Conservation (phyloP, 768 basidiomycete genomes). For the Clitopilus passeckerianus region DNA sequence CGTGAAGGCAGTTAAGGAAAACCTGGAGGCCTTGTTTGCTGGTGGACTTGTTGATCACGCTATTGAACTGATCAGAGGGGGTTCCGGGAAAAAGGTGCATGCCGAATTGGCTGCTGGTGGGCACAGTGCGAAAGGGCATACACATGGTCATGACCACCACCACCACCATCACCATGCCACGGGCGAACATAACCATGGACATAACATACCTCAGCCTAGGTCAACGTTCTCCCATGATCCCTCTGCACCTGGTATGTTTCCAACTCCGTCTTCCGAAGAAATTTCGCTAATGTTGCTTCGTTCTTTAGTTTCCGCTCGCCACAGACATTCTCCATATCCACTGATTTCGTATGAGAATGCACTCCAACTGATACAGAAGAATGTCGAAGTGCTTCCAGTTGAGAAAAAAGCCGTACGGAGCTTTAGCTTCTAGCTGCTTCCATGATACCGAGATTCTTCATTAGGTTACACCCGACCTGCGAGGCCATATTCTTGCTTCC, state of each 20-base stretch:
- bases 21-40: slow-evolving; percentile 55
- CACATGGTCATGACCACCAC: slow-evolving; percentile 25
- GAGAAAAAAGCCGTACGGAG: slow-evolving; percentile 37
- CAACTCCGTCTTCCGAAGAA: slow-evolving; percentile 12
- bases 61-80: slow-evolving; percentile 67
- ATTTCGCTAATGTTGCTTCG: neutral
- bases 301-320: slow-evolving; percentile 59
- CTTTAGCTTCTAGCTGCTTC: neutral
- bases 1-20: slow-evolving; percentile 81
- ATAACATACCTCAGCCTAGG: slow-evolving; percentile 46
- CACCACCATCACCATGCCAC: slow-evolving; percentile 28
- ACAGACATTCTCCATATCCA: slow-evolving; percentile 74
- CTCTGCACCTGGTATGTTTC: slow-evolving; percentile 47
- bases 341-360: slow-evolving; percentile 66
- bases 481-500: slow-evolving; percentile 71
- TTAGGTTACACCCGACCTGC: slow-evolving; percentile 57
- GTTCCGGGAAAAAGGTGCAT: slow-evolving; percentile 58
- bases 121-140: slow-evolving; percentile 17
- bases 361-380: slow-evolving; percentile 45
- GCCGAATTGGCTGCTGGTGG: slow-evolving; percentile 32
- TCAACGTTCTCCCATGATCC: slow-evolving; percentile 67
- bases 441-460: slow-evolving; percentile 1
- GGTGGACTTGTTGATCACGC: slow-evolving; percentile 64
- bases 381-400: slow-evolving; percentile 37
- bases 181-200: slow-evolving; percentile 29